These are phyloP conservation scores for Cladophialophora yegresii DNA, from an alignment of 2,329 filamentous ascomycete genomes.

Conservation along the genomic window DNA sequence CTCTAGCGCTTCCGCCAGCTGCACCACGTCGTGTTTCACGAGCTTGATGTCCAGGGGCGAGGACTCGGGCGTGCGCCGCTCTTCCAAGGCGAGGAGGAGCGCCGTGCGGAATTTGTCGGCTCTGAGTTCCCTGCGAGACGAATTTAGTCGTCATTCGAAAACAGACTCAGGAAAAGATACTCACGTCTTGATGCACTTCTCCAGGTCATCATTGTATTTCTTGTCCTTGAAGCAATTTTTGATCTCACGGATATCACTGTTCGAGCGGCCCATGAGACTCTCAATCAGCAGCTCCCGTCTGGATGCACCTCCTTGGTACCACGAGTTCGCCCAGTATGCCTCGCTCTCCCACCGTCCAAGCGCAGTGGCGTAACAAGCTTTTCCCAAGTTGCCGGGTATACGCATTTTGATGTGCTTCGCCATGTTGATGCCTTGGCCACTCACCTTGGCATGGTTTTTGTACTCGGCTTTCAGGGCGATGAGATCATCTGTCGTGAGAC, in stretches of 20 bases:
- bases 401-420: slow-evolving; percentile 55
- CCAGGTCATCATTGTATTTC: slow-evolving; percentile 79
- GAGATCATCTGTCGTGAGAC: slow-evolving; percentile 82
- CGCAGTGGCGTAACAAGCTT: slow-evolving; percentile 86
- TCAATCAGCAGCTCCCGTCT: slow-evolving; percentile 90
- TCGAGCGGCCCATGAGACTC: slow-evolving; percentile 83
- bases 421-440: slow-evolving; percentile 52
- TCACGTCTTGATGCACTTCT: slow-evolving; percentile 72
- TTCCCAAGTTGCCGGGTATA: slow-evolving; percentile 68
- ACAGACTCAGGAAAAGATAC: not conserved
- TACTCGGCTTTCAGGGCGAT: slow-evolving; percentile 84
- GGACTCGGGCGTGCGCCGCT: slow-evolving; percentile 77
- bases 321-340: slow-evolving; percentile 97
- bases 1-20: slow-evolving; percentile 68
- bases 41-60: slow-evolving; percentile 64
- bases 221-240: slow-evolving; percentile 89
- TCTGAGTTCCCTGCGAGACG: slow-evolving; percentile 69
- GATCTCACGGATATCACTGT: slow-evolving; percentile 82
- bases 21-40: slow-evolving; percentile 70
- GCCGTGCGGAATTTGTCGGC: slow-evolving; percentile 95
- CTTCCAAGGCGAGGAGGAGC: slow-evolving; percentile 79
- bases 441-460: slow-evolving; percentile 77
- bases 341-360: slow-evolving; percentile 90
- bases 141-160: not conserved
- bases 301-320: slow-evolving; percentile 86